Evolutionary conservation across 345 rosid genomes (phyloP).

Genomic region (Brassica napus): DNA sequence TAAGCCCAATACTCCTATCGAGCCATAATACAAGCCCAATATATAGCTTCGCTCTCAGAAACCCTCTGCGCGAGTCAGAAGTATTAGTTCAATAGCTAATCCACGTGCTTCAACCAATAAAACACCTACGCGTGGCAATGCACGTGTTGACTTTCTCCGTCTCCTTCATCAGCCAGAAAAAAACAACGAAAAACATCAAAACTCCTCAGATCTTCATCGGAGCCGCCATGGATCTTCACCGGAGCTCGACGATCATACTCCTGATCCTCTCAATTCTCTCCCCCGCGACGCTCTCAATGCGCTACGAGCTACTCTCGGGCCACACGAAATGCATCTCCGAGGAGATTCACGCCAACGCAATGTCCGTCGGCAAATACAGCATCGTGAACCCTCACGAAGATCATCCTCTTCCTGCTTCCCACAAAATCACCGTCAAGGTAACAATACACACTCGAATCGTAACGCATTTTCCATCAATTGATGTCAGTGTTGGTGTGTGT

Average conservation of each 20-base stretch:
- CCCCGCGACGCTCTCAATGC: conserved; percentile 50
- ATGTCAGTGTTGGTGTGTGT: background rate
- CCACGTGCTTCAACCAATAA: conserved; percentile 26
- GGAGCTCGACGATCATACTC: conserved; percentile 21
- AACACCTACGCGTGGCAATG: conserved; percentile 15
- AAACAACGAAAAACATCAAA: background rate
- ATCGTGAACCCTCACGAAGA: conserved; percentile 64
- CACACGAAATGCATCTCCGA: conserved; percentile 90
- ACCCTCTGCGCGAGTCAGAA: background rate
- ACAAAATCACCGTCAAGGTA: conserved; percentile 74
- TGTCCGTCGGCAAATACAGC: conserved; percentile 84
- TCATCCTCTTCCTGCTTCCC: conserved; percentile 70
- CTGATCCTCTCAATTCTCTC: conserved; percentile 41
- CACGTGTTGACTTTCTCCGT: conserved; percentile 21
- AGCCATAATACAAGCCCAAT: conserved; percentile 11
- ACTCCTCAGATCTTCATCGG: conserved; percentile 26
- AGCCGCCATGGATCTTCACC: conserved; percentile 32
- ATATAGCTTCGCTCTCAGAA: background rate
- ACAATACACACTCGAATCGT: background rate
- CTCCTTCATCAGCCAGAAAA: conserved; percentile 3
- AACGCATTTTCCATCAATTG: background rate
- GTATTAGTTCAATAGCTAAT: background rate
- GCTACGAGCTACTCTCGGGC: conserved; percentile 73
- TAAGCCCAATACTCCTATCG: background rate
- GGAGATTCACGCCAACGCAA: conserved; percentile 68